Evolutionary conservation across 176 grass and related monocot species (phyloP).

Genomic region (Oryza glumipatula): DNA sequence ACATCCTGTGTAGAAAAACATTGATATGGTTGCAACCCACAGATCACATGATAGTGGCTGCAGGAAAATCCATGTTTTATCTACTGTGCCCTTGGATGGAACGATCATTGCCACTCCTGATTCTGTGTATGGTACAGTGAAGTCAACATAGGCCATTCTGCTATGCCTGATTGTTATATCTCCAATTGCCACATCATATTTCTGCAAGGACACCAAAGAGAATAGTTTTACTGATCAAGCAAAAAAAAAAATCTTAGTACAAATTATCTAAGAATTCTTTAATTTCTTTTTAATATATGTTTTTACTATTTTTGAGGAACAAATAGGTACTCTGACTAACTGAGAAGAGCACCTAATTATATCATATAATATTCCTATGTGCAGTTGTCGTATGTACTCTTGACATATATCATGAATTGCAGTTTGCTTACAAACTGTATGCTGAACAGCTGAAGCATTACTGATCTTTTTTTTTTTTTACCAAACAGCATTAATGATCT

Average conservation of each 20-base stretch:
- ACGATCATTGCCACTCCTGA: conserved; percentile 60
- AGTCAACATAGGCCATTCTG: conserved; percentile 52
- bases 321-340: too few relatives aligned
- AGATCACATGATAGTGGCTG: conserved; percentile 38
- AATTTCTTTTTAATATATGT: too few relatives aligned
- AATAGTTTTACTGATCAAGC: too few relatives aligned
- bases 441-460: background rate
- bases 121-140: conserved; percentile 58
- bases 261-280: too few relatives aligned
- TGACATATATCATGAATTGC: too few relatives aligned
- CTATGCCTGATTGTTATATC: conserved; percentile 53
- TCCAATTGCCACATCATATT: conserved; percentile 40
- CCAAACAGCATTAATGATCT: background rate
- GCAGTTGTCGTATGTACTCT: too few relatives aligned
- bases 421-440: background rate
- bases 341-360: too few relatives aligned
- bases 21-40: conserved; percentile 42
- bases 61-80: conserved; percentile 47
- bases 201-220: conserved; percentile 16
- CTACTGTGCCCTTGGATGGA: conserved; percentile 10
- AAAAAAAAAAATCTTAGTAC: too few relatives aligned
- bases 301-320: too few relatives aligned
- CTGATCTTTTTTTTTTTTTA: background rate
- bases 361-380: too few relatives aligned
- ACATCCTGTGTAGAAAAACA: conserved; percentile 55